Conservation (phyloP, 2,329 filamentous ascomycete species). For the Hymenoscyphus repandus region DNA sequence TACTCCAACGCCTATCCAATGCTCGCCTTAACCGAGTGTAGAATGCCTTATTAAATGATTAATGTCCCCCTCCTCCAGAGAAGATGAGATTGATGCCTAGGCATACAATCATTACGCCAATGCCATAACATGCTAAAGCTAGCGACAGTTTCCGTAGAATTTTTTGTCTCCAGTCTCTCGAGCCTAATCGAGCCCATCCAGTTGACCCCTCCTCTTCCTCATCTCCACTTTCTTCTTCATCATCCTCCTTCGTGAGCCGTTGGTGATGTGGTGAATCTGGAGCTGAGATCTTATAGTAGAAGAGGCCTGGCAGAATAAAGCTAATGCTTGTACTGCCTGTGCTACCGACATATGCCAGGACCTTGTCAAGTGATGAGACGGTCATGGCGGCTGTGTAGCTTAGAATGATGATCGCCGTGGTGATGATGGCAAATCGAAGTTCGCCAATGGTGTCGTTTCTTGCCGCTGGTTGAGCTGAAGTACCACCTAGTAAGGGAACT, state of each 20-base stretch:
- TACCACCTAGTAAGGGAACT: conserved; percentile 38
- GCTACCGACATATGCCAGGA: conserved; percentile 90
- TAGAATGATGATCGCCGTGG: conserved; percentile 75
- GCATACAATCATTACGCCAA: conserved; percentile 85
- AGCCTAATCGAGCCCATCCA: conserved; percentile 25
- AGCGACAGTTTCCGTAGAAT: conserved; percentile 68
- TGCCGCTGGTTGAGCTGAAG: conserved; percentile 41
- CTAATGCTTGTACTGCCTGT: conserved; percentile 94
- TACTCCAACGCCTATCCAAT: conserved; percentile 9
- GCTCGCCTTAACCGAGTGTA: conserved; percentile 1
- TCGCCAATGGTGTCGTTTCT: conserved; percentile 69
- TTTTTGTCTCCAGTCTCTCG: conserved; percentile 41
- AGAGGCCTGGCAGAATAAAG: conserved; percentile 91
- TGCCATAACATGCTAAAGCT: conserved; percentile 73
- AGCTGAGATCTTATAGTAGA: conserved; percentile 97
- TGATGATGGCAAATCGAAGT: conserved; percentile 81
- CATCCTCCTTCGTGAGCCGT: conserved; percentile 82
- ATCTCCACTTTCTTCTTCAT: conserved; percentile 61
- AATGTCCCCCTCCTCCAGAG: conserved; percentile 52
- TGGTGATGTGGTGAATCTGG: conserved; percentile 85
- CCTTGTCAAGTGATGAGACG: conserved; percentile 81
- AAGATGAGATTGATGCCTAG: conserved; percentile 82
- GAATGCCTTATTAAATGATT: conserved; percentile 14
- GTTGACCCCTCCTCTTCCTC: conserved; percentile 42
- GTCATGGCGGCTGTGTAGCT: conserved; percentile 88